Percentiles rank a stretch among this genome's conserved stretches.
Evolutionary conservation across 805 yeast genomes (phyloP).

Genomic region (Metschnikowia lachancei): DNA sequence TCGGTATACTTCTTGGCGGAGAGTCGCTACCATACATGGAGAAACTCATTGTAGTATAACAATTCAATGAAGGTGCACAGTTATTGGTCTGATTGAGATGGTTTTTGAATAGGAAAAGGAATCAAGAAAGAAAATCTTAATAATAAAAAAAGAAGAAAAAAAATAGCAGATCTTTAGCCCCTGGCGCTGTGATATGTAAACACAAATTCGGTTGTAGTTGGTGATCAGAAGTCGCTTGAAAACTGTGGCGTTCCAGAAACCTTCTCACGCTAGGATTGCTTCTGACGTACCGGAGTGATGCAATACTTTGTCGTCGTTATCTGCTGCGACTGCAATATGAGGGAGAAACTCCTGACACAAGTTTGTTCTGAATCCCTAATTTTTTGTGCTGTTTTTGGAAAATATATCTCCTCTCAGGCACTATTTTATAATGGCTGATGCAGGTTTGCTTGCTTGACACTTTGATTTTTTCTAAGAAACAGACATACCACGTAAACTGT

Average conservation of each 20-base stretch:
- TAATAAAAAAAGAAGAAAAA: neutral
- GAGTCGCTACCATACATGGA: slow-evolving; percentile 18
- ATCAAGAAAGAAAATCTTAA: neutral
- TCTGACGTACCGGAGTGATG: slow-evolving; percentile 8
- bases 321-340: neutral
- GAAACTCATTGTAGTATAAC: slow-evolving; percentile 10
- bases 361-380: neutral
- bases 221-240: neutral
- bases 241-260: slow-evolving; percentile 9
- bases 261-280: slow-evolving; percentile 3
- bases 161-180: neutral
- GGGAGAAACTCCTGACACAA: neutral
- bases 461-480: neutral
- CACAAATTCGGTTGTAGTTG: neutral
- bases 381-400: neutral
- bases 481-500: neutral
- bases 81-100: neutral
- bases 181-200: neutral
- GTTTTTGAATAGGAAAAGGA: neutral
- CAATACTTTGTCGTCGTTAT: neutral
- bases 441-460: neutral
- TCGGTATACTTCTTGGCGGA: slow-evolving; percentile 11
- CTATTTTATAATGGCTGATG: neutral
- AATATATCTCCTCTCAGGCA: neutral
- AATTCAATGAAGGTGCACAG: too few species aligned